phyloP scores from a whole-genome alignment of 805 yeast species.

The Pichia deserticola region DNA sequence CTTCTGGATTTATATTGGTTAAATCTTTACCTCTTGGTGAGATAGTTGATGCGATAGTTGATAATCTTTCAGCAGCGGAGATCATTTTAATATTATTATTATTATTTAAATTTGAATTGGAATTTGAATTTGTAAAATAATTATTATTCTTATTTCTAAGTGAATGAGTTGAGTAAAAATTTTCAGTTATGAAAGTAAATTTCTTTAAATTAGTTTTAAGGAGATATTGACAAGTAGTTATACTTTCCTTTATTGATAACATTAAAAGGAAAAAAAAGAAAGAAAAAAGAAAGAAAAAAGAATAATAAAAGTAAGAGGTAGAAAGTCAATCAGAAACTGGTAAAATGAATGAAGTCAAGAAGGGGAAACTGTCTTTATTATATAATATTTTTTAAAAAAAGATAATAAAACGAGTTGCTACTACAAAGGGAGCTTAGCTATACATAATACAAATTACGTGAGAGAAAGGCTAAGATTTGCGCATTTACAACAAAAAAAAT shows the following conservation, averaged over 20 bases:
- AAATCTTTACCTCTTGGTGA: conserved; percentile 15
- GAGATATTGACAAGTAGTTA: background rate
- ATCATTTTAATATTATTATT: conserved; percentile 10
- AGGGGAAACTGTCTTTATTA: background rate
- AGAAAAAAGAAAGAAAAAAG: background rate
- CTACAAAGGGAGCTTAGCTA: too few species aligned
- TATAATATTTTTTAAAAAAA: background rate
- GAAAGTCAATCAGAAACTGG: too few species aligned
- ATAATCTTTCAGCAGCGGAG: conserved; percentile 22
- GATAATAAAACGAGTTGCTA: too few species aligned
- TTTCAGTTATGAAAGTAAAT: too few species aligned
- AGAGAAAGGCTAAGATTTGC: too few species aligned
- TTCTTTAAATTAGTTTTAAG: background rate
- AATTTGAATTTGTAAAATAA: background rate
- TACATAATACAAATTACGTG: too few species aligned
- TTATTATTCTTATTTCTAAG: too few species aligned
- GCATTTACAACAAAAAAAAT: too few species aligned
- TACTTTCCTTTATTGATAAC: background rate
- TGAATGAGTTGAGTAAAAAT: too few species aligned
- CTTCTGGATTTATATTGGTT: conserved; percentile 13
- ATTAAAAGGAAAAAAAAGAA: background rate
- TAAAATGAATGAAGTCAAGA: too few species aligned
- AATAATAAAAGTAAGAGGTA: background rate
- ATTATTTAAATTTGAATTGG: background rate
- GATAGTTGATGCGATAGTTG: conserved; percentile 14